phyloP scores from a whole-genome alignment of 2,329 filamentous ascomycete species.

The Fusarium subtropicale region DNA sequence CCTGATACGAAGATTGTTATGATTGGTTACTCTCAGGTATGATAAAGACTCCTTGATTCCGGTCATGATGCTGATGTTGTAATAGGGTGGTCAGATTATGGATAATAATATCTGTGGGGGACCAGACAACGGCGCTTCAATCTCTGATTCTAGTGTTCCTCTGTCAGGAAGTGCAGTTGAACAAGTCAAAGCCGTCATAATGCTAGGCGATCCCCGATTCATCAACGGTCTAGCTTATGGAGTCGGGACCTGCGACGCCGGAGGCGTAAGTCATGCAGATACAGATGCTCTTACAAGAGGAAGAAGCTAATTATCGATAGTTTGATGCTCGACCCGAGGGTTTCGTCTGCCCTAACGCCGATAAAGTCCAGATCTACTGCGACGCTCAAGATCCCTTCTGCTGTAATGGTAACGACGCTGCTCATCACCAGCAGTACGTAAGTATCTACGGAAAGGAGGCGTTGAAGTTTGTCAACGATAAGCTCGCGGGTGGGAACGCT shows the following conservation, averaged over 20 bases:
- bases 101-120: conserved; percentile 74
- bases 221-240: conserved; percentile 66
- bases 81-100: conserved; percentile 70
- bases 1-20: conserved; percentile 68
- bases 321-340: conserved; percentile 70
- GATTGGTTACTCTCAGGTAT: conserved; percentile 71
- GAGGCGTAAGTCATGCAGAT: conserved; percentile 61
- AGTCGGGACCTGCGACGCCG: conserved; percentile 68
- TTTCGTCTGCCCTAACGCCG: conserved; percentile 65
- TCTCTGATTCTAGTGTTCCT: conserved; percentile 56
- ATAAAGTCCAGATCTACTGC: conserved; percentile 73
- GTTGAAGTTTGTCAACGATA: conserved; percentile 67
- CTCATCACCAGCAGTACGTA: conserved; percentile 73
- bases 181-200: conserved; percentile 72
- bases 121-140: conserved; percentile 59
- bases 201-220: conserved; percentile 73
- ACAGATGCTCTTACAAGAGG: fast-evolving
- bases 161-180: conserved; percentile 61
- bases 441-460: conserved; percentile 70
- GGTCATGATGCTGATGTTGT: background rate
- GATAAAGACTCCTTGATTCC: background rate
- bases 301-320: conserved; percentile 49
- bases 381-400: conserved; percentile 73
- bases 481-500: conserved; percentile 30
- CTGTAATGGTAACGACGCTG: conserved; percentile 71